Evolutionary conservation across 768 basidiomycete species (phyloP).

Genomic region (Gymnopilus dilepis): DNA sequence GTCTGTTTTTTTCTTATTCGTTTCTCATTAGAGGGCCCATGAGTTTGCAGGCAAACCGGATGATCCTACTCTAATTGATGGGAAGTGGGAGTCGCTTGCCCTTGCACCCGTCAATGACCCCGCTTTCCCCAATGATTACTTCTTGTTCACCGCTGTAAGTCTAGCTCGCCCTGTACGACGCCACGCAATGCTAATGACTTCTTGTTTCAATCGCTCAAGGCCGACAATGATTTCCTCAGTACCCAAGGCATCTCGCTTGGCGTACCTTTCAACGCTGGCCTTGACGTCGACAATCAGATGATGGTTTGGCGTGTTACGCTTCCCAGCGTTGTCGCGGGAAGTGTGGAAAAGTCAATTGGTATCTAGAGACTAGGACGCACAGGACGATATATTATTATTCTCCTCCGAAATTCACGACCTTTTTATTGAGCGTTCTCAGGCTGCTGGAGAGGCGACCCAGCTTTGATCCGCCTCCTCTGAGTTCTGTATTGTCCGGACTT

Average conservation of each 20-base stretch:
- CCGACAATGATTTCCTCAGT: conserved; percentile 68
- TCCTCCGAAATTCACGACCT: no score
- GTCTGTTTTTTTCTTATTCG: conserved; percentile 38
- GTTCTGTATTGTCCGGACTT: no score
- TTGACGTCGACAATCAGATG: conserved; percentile 64
- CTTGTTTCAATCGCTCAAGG: conserved; percentile 30
- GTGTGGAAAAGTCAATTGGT: conserved; percentile 22
- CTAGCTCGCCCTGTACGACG: background rate
- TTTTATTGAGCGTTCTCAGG: no score
- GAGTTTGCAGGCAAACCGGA: conserved; percentile 45
- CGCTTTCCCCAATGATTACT: conserved; percentile 64
- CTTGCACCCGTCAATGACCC: conserved; percentile 58
- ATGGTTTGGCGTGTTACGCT: conserved; percentile 63
- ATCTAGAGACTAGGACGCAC: background rate
- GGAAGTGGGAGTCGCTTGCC: conserved; percentile 73
- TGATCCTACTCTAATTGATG: conserved; percentile 59
- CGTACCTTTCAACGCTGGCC: conserved; percentile 52
- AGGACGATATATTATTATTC: no score
- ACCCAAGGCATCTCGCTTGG: conserved; percentile 54
- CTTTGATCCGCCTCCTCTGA: no score
- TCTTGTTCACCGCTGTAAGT: conserved; percentile 66
- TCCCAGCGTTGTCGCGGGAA: conserved; percentile 36
- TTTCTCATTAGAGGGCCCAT: background rate
- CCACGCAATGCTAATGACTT: background rate
- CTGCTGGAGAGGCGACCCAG: no score